Conservation (phyloP, 345 rosid genomes). For the Isatis tinctoria region DNA sequence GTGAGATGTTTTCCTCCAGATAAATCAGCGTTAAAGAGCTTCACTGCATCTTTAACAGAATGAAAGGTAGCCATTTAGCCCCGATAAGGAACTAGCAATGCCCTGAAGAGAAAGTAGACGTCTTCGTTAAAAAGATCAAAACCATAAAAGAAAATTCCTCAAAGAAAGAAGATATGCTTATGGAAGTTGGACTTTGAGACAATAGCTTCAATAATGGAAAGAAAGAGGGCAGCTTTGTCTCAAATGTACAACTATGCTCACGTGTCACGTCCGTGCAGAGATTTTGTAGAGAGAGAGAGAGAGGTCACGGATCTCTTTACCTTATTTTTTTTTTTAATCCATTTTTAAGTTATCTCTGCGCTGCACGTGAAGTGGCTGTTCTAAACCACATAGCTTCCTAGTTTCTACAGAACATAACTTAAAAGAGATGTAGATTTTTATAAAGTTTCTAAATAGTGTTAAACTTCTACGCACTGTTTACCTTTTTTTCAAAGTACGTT, state of each 20-base stretch:
- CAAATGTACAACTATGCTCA: not conserved
- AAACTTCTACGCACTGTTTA: not conserved
- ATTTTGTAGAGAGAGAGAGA: not conserved
- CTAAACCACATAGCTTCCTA: conserved; percentile 7
- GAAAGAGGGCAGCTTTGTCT: conserved; percentile 21
- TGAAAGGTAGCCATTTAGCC: conserved; percentile 63
- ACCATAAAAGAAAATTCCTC: not conserved
- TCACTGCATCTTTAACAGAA: conserved; percentile 91
- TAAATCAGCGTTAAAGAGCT: conserved; percentile 74
- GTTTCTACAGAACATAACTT: not conserved
- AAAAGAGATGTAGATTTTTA: not conserved
- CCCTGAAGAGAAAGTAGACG: conserved; percentile 12
- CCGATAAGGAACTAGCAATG: not conserved
- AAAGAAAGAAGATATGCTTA: not conserved
- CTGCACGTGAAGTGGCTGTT: conserved; percentile 25
- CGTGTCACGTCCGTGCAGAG: conserved; percentile 29
- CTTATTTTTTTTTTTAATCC: not conserved
- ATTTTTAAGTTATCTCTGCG: not conserved
- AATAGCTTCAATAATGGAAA: conserved; percentile 13
- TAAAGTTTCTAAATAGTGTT: not conserved
- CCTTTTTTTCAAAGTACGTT: not conserved
- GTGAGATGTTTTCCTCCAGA: conserved; percentile 56
- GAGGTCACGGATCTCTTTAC: conserved; percentile 19
- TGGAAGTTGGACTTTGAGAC: not conserved
- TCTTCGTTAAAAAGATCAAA: not conserved